Conservation (phyloP, 192 early-diverging fungal genomes). For the Bifiguratus adelaidae region DNA sequence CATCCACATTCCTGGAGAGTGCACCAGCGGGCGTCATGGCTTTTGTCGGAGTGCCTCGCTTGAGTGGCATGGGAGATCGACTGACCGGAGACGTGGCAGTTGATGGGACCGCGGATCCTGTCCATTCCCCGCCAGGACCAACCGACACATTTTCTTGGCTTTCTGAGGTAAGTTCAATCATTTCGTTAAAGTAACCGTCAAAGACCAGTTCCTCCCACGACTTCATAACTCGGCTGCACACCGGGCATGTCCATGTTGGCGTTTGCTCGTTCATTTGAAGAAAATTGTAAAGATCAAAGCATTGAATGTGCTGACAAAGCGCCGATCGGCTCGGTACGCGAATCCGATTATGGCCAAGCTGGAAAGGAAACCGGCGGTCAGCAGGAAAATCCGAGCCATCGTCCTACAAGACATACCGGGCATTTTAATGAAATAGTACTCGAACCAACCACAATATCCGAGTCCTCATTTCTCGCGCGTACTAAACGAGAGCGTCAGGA, state of each 20-base stretch:
- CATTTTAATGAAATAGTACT: constrained; percentile 62
- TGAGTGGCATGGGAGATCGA: constrained; percentile 11
- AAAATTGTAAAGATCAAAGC: constrained; percentile 69
- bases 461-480: constrained; percentile 40
- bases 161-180: constrained; percentile 18
- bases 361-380: no score
- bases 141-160: constrained; percentile 28
- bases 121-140: constrained; percentile 29
- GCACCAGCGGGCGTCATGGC: neutral
- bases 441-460: constrained; percentile 51
- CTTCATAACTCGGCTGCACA: constrained; percentile 41
- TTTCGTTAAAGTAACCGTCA: constrained; percentile 45
- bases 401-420: constrained; percentile 59
- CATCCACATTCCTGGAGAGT: constrained; percentile 20
- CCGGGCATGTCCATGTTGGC: constrained; percentile 63
- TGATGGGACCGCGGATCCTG: constrained; percentile 4
- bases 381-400: no score
- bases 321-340: constrained; percentile 43
- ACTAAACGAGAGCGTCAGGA: neutral
- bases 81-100: neutral
- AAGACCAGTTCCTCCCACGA: constrained; percentile 52
- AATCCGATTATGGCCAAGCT: constrained; percentile 57
- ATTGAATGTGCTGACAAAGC: constrained; percentile 69
- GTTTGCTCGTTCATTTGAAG: constrained; percentile 59
- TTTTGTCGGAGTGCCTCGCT: neutral